Base-by-base conservation (phyloP, 306 rosid species). In the Acacia melanoxylon region DNA sequence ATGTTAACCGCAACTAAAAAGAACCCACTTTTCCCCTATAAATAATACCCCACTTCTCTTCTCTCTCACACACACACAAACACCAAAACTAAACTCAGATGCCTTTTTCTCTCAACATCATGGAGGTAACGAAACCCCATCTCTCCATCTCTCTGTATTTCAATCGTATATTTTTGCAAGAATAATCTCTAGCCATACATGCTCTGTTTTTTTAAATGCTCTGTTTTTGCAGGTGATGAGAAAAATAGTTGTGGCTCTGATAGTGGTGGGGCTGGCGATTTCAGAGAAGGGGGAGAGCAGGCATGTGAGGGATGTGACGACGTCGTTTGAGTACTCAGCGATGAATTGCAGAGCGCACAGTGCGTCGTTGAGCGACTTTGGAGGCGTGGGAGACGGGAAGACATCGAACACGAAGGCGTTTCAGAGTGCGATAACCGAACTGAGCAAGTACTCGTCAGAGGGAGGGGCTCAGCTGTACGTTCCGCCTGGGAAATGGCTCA, bases 401-500 rank as follows among this genome's bases (percentile, higher is more conserved):
- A 90, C 98, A 31, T 91, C 94, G 0, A 93, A 93, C 86, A 91
- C 98, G 70, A 83, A 86, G 86, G 97, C 97, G 10, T 93, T 93
- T 84, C 84, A 88, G 78, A 72, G 91, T 6, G 98, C 98, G 44
- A 84, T 91, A 15, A 76, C 72, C 24, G 77, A 85, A 46, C 82
- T 93, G 67, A 87, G 91, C 46, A 92, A 90, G 88, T 93, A 83
- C 83, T 75, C 80, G n/a, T 81, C 90, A 8, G 82, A 82, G 24
- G 98, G 94, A n/a, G 97, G 98, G 2, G 77, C 97, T 46, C 88
- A 88, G 81, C 91, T 93, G 27, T 88, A 86, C 45, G 94, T 93
- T 82, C 98, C 98, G 25, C 83, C 94, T 0, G 98, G 98, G n/a
- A 89, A 86, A 82, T 93, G 97, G 93, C 89, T 93, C 68, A 93